Conservation (phyloP, 345 rosid genomes). For the Garcia nutans region DNA sequence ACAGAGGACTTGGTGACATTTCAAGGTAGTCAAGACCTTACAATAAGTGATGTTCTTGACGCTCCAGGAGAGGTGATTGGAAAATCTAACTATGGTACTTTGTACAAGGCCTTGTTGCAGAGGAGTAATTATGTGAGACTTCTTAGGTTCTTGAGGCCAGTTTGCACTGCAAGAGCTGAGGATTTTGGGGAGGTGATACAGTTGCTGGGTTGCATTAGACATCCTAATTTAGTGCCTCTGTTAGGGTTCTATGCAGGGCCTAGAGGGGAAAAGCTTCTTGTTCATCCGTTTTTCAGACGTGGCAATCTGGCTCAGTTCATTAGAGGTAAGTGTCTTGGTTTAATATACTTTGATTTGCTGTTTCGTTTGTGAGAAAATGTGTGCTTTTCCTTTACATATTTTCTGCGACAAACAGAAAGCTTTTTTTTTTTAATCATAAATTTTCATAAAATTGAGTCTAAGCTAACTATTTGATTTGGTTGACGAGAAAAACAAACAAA, state of each 20-base stretch:
- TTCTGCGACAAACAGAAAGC: not conserved
- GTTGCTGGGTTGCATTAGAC: constrained; percentile 58
- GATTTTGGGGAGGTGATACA: constrained; percentile 54
- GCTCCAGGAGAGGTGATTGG: constrained; percentile 98
- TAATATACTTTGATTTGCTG: constrained; percentile 8
- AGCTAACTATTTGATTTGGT: not conserved
- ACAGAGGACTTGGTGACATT: constrained; percentile 64
- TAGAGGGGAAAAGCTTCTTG: constrained; percentile 91
- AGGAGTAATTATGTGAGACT: constrained; percentile 49
- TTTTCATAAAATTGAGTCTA: not conserved
- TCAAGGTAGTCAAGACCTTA: constrained; percentile 66
- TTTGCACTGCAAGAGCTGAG: constrained; percentile 46
- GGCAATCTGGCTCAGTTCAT: constrained; percentile 74
- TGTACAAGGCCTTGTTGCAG: constrained; percentile 75
- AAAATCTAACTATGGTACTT: constrained; percentile 79
- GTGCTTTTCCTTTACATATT: not conserved
- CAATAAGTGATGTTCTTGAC: constrained; percentile 75
- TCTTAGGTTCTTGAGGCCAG: constrained; percentile 83
- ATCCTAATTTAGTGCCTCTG: constrained; percentile 80
- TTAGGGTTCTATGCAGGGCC: constrained; percentile 83
- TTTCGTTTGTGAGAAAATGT: constrained; percentile 17
- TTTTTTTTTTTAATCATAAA: not conserved
- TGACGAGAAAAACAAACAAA: not conserved
- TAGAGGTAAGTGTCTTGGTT: constrained; percentile 46
- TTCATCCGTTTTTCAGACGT: constrained; percentile 63